These are phyloP conservation scores for Botryotinia calthae DNA, from an alignment of 2,329 filamentous ascomycete genomes.

Conservation along the genomic window DNA sequence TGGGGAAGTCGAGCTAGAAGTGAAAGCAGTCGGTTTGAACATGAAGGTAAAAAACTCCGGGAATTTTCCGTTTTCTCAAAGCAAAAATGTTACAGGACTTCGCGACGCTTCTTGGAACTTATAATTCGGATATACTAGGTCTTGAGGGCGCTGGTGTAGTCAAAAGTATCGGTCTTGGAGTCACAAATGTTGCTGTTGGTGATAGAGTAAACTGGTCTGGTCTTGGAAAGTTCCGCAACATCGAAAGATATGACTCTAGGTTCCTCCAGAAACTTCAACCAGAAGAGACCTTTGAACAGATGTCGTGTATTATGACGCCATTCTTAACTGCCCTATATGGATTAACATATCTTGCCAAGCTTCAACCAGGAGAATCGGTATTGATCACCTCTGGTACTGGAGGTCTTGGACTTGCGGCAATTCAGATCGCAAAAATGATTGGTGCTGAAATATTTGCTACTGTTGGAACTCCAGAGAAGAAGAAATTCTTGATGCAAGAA, in stretches of 20 bases:
- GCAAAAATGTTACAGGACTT: conserved; percentile 1
- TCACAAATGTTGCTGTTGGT: conserved; percentile 52
- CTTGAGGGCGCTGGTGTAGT: conserved; percentile 52
- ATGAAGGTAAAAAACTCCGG: not conserved
- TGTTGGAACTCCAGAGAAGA: conserved; percentile 42
- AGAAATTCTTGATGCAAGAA: conserved; percentile 38
- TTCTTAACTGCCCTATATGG: conserved; percentile 44
- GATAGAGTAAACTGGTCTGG: conserved; percentile 42
- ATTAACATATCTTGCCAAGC: conserved; percentile 42
- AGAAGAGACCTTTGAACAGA: conserved; percentile 29
- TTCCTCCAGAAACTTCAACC: conserved; percentile 28
- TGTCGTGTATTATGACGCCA: conserved; percentile 30
- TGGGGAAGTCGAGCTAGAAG: conserved; percentile 8
- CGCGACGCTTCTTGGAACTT: conserved; percentile 3
- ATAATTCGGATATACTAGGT: conserved; percentile 2
- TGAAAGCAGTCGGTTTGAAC: conserved; percentile 12
- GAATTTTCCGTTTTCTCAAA: not conserved
- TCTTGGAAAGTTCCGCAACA: conserved; percentile 30
- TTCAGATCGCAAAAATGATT: conserved; percentile 37
- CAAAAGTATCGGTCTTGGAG: conserved; percentile 53
- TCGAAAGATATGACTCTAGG: conserved; percentile 30
- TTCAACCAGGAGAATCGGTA: conserved; percentile 38
- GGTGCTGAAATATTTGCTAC: conserved; percentile 46
- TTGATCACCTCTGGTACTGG: conserved; percentile 30
- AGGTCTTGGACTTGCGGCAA: conserved; percentile 30